Evolutionary conservation across 2,329 filamentous ascomycete species (phyloP), one percentile per base, ranked within the genome.

Genomic region (Ceratocystis ficicola): DNA sequence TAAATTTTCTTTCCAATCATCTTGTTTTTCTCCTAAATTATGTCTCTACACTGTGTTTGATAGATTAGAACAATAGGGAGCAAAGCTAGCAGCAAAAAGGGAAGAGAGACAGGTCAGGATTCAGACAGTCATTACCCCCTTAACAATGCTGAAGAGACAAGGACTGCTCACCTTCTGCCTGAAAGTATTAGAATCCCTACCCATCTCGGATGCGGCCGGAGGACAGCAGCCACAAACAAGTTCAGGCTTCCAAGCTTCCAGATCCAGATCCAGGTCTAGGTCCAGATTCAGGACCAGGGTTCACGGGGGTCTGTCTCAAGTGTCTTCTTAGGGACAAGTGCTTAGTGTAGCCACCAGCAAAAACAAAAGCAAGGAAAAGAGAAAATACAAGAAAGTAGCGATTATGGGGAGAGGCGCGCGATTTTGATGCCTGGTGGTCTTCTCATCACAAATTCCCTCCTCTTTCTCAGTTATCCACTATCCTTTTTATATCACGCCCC

Each of bases 151-250:
- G 10, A 12, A 12, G 12, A 41, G 36, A 41, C 36, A 12, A 41
- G 36, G 36, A 41, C 36, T 41, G 15, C 52, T 57, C 28, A 5
- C 15, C 25, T 36, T 32, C 32, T 30, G 17, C 12, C 28, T 59
- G 20, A 8, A n/a, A 59, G 32, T 28, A 28, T 30, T 59, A 30
- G 55, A 32, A 59, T 59, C 55, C 55, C 28, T 59, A 59, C 25
- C 55, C 28, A 59, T 36, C 28, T 59, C 55, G 55, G 55, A 59
- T 59, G 25, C 55, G 55, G 55, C 55, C 55, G 55, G 55, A 32
- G 20, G 55, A 59, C 20, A 59, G n/a, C 55, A 59, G 55, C 55
- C 55, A 59, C 55, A 59, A 41, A 59, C 25, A 32, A 22, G 28
- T n/a, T n/a, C 22, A 59, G 25, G 55, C 55, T 32, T 20, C 20